Conservation (phyloP, 2,329 filamentous ascomycete species). For the Alternaria tenuissima region DNA sequence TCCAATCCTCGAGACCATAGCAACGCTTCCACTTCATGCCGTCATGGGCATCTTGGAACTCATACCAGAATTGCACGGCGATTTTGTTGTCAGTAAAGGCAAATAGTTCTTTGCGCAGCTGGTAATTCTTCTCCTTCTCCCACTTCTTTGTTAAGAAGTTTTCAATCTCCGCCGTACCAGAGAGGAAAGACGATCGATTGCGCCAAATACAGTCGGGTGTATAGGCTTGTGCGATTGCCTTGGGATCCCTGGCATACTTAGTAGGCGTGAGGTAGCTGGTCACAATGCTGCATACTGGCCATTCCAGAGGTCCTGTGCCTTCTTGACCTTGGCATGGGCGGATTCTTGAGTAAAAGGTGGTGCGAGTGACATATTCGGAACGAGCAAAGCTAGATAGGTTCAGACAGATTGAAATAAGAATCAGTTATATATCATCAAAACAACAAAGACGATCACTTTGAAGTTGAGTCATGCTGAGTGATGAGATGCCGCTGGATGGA, state of each 20-base stretch:
- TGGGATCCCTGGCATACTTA: conserved; percentile 64
- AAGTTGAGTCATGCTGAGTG: background rate
- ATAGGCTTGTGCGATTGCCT: conserved; percentile 73
- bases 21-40: conserved; percentile 74
- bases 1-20: conserved; percentile 85
- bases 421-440: background rate
- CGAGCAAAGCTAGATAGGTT: background rate
- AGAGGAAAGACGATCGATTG: conserved; percentile 75
- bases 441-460: background rate
- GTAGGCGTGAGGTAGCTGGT: background rate
- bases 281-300: conserved; percentile 63
- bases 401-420: background rate
- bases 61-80: conserved; percentile 91
- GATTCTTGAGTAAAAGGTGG: conserved; percentile 81
- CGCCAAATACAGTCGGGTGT: conserved; percentile 81
- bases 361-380: conserved; percentile 53
- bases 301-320: conserved; percentile 85
- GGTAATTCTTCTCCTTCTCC: conserved; percentile 74
- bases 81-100: conserved; percentile 78
- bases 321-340: conserved; percentile 80
- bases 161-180: conserved; percentile 72
- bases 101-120: conserved; percentile 84
- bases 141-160: conserved; percentile 77
- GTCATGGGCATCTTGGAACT: conserved; percentile 73
- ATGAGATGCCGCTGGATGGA: background rate